phyloP scores from a whole-genome alignment of 2,329 filamentous ascomycete genomes.

The Endoconidiophora laricicola region DNA sequence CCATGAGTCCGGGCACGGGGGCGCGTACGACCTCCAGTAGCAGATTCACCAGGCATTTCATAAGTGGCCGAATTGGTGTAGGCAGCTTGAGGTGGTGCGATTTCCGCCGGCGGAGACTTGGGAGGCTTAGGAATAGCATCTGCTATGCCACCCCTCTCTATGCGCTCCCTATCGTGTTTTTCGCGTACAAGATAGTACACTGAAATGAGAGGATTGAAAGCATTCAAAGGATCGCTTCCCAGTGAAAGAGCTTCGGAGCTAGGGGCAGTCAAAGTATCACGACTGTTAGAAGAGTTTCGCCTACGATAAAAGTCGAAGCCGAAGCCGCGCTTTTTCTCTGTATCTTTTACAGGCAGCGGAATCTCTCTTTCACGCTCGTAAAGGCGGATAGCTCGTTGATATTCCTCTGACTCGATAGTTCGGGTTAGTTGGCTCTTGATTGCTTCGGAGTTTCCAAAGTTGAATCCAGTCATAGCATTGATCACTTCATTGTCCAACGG shows the following conservation, averaged over 20 bases:
- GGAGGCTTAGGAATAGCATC: slow-evolving; percentile 20
- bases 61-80: slow-evolving; percentile 75
- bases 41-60: slow-evolving; percentile 77
- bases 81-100: slow-evolving; percentile 67
- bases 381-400: slow-evolving; percentile 65
- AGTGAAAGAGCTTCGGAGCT: slow-evolving; percentile 72
- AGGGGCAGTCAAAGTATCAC: slow-evolving; percentile 70
- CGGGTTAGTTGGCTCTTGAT: slow-evolving; percentile 70
- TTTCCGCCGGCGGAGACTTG: slow-evolving; percentile 45
- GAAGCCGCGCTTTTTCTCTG: slow-evolving; percentile 76
- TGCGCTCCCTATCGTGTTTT: slow-evolving; percentile 69
- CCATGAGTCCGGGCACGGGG: slow-evolving; percentile 84
- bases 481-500: slow-evolving; percentile 73
- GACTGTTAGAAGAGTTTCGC: slow-evolving; percentile 73
- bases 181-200: slow-evolving; percentile 94
- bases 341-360: slow-evolving; percentile 39
- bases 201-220: slow-evolving; percentile 79
- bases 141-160: neutral
- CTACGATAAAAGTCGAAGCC: slow-evolving; percentile 94
- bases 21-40: slow-evolving; percentile 66
- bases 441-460: slow-evolving; percentile 75
- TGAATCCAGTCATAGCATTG: slow-evolving; percentile 92
- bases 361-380: slow-evolving; percentile 50
- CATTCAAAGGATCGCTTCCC: slow-evolving; percentile 77
- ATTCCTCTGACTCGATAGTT: slow-evolving; percentile 85